Evolutionary conservation across 129 eudicot genomes (phyloP).

Genomic region (Daucus carota): DH1_v3.0 NC_030388.2:120001-120500

Average conservation of each 20-base stretch:
- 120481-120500: constrained; percentile 63
- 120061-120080: too few species aligned
- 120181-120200: neutral
- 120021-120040: too few species aligned
- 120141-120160: neutral
- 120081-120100: too few species aligned
- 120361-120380: constrained; percentile 22
- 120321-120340: constrained; percentile 12
- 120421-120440: constrained; percentile 45
- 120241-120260: neutral
- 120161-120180: constrained; percentile 2
- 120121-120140: too few species aligned
- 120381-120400: constrained; percentile 45
- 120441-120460: constrained; percentile 61
- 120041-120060: too few species aligned
- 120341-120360: constrained; percentile 43
- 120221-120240: neutral
- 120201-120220: neutral
- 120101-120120: too few species aligned
- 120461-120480: constrained; percentile 47
- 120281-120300: neutral
- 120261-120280: neutral
- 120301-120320: neutral
- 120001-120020: too few species aligned
- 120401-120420: constrained; percentile 64